Evolutionary conservation across 257 asterid genomes (phyloP), one percentile per base, ranked within the genome.

Genomic region (Buddleja alternifolia): DNA sequence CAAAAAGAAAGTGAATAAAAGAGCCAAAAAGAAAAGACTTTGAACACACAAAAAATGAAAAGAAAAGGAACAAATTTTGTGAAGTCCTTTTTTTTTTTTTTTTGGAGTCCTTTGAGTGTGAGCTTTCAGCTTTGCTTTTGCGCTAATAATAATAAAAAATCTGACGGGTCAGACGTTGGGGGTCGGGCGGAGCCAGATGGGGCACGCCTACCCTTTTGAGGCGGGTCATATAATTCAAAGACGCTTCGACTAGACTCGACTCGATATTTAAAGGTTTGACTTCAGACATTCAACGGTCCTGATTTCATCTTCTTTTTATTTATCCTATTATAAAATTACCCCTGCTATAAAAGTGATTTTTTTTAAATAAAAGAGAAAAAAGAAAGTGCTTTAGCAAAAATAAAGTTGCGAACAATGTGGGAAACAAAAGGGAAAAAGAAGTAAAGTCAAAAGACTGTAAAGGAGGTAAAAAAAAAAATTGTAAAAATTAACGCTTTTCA

Each of bases 321-420:
- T 1, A 36, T 32, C 1, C 36, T 51, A 29, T 29, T 1, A 29
- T 29, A n/a, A n/a, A n/a, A n/a, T n/a, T n/a, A n/a, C n/a, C n/a
- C n/a, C 47, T 36, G 2, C 9, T 6, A 54, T 32, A 50, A 42
- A 67, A 72, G 36, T 40, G 10, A 36, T 67, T 51, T 78, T 48
- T 44, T 21, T 17, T 32, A 40, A 57, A 54, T 39, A 52, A 51
- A 55, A 23, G 15, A n/a, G 6, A 46, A 50, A 69, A 65, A 71
- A n/a, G n/a, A 71, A 72, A 74, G 81, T 54, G 83, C 85, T 77
- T 83, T 77, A 66, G 48, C 45, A 44, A 80, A 77, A 74, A 51
- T 68, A 81, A 81, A 81, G 81, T 53, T 45, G 72, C 45, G 56
- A 83, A 77, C 72, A 78, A 83, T 78, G 85, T 83, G 84, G 88